Conservation (phyloP, 1,284 basidiomycete species). For the Naganishia sp. region DNA sequence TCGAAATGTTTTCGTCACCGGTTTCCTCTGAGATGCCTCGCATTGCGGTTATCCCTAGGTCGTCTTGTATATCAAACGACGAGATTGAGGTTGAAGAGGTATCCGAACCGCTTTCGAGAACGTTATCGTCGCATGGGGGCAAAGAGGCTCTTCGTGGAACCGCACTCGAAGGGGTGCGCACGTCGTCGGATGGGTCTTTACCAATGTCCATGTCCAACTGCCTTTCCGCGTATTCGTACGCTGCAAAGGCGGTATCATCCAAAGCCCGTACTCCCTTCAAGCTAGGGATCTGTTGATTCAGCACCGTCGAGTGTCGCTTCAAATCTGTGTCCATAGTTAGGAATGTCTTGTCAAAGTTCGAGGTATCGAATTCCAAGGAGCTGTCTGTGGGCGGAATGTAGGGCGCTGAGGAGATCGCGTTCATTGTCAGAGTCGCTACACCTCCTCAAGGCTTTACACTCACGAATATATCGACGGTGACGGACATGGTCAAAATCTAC, state of each 20-base stretch:
- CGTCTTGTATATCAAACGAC: neutral
- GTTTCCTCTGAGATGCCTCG: slow-evolving; percentile 5
- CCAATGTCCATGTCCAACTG: too few species aligned
- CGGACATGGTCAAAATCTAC: slow-evolving; percentile 87
- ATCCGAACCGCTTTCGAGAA: too few species aligned
- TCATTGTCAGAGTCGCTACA: neutral
- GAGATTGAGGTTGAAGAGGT: slow-evolving; percentile 3
- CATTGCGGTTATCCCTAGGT: neutral
- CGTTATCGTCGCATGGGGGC: too few species aligned
- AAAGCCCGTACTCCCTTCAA: neutral
- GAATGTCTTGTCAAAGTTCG: slow-evolving; percentile 97
- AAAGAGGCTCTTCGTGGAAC: too few species aligned
- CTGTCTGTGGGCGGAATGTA: slow-evolving; percentile 94
- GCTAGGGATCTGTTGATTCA: neutral
- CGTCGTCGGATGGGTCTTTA: too few species aligned
- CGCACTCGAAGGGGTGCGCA: too few species aligned
- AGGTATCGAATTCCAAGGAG: slow-evolving; percentile 88
- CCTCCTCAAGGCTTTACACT: slow-evolving; percentile 42
- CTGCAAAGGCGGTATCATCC: slow-evolving; percentile 40
- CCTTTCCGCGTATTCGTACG: slow-evolving; percentile 32
- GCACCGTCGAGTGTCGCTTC: slow-evolving; percentile 31
- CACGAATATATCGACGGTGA: slow-evolving; percentile 89
- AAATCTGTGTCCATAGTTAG: slow-evolving; percentile 82
- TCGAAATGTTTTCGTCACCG: neutral
- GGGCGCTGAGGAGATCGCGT: slow-evolving; percentile 61